Evolutionary conservation across 2,329 filamentous ascomycete genomes (phyloP), one percentile per base, ranked within the genome.

Genomic region (Gliomastix tumulicola): DNA sequence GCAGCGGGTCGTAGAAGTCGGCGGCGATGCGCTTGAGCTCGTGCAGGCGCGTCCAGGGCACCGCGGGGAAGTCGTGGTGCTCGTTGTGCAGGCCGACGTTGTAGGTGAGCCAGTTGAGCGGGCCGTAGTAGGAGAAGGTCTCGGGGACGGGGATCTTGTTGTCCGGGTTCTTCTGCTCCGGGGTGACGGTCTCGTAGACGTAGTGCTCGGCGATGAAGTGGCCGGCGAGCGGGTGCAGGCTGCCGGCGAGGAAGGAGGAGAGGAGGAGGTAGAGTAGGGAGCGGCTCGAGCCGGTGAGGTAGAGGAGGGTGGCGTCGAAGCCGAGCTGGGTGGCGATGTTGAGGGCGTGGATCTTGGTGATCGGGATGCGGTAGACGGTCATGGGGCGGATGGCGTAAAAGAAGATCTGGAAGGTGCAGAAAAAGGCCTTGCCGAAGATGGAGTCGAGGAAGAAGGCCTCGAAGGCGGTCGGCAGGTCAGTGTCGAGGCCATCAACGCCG

Each of bases 201-300:
- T 90, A 90, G 64, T 98, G 92, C 68, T 98, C 92, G 40, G 92
- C 89, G 61, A 98, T 98, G 70, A 98, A 98, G 66, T 98, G 92
- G 31, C 88, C 92, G 0, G 92, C 92, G 41, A 90, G 87, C 4
- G 92, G 92, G 65, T 98, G 92, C 21, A 98, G 74, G 32, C 84
- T 90, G 23, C 92, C 92, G 2, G 92, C 92, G 4, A 98, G 75
- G 71, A 98, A 97, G 35, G 86, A 92, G 53, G 84, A 92, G 48
- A 94, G 66, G 36, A 98, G 68, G 30, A 98, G 69, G 68, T 98
- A 98, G 45, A 79, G 74, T 32, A 97, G 55, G 0, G 87, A 74
- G 46, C 81, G 74, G 38, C 67, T 53, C 32, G 82, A 81, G 39
- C 36, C 36, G 19, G 76, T 71, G 35, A 67, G 60, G 41, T 67